Base-by-base conservation (phyloP, 1,284 basidiomycete species). In the Jaminaea rosea region DNA sequence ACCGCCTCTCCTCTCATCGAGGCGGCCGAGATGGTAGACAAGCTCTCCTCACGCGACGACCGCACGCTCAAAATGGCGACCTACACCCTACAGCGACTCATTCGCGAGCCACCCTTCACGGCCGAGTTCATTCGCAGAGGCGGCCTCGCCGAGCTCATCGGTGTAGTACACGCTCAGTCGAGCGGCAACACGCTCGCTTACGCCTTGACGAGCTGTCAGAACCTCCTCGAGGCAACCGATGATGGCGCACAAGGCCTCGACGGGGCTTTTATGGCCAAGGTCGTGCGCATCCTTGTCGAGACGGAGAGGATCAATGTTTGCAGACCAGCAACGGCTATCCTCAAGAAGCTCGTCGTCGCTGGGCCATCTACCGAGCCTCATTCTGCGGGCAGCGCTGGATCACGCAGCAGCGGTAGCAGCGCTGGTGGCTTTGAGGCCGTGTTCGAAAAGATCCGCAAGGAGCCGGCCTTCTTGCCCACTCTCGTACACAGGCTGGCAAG, bases 291-390 rank as follows among this genome's bases (percentile, higher is more conserved):
- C 56, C 80, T 94, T 34, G 83, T 56, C 0, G 44, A 49, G 0
- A 56, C 62, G 31, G 67, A 69, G 46, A 55, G 67, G 23, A 69
- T 92, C 78, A 98, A 98, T 62, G 86, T 97, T 59, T 88, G 88
- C 63, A 84, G 92, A n/a, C 92, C 92, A 10, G 90, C 92, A 1
- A 94, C 90, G n/a, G 84, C 87, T 41, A 91, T 93, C 53, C 79
- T 93, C 55, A 87, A 88, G 76, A 85, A 85, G 62, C 80, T 92
- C 17, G 87, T 91, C 23, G 51, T 70, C 6, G 63, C 63, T 3
- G 66, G 64, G 4, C 56, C 62, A 5, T 24, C 59, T 24, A 59
- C 59, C n/a, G 55, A 60, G 17, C 11, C 42, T 2, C 28, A 48
- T 19, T 13, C 32, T 23, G 44, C 44, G 5, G 37, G 37, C 10